These are phyloP conservation scores for Talaromyces funiculosus DNA, from an alignment of 2,329 filamentous ascomycete genomes.

Conservation along the genomic window DNA sequence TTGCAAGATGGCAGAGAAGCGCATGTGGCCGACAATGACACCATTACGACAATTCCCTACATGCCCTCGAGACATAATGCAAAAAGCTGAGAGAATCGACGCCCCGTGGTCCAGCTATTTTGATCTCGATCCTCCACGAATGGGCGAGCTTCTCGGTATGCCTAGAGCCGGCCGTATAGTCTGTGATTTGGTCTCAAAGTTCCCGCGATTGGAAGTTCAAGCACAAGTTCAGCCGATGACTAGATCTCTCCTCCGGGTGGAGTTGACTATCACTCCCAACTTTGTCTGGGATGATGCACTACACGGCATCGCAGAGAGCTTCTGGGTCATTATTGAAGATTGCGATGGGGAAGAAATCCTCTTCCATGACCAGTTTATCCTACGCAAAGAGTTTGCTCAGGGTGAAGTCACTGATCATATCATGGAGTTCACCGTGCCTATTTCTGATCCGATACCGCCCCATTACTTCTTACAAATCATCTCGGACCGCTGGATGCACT, in stretches of 20 bases:
- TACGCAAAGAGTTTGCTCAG: constrained; percentile 81
- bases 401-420: constrained; percentile 87
- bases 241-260: constrained; percentile 82
- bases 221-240: constrained; percentile 94
- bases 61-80: constrained; percentile 77
- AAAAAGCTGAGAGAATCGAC: constrained; percentile 91
- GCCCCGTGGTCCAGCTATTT: constrained; percentile 93
- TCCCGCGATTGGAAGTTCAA: constrained; percentile 86
- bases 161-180: constrained; percentile 82
- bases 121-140: constrained; percentile 89
- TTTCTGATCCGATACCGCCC: constrained; percentile 95
- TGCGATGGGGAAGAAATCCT: constrained; percentile 95
- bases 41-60: constrained; percentile 83
- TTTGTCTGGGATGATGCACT: constrained; percentile 92
- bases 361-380: constrained; percentile 88
- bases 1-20: constrained; percentile 98
- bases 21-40: constrained; percentile 99
- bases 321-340: constrained; percentile 97
- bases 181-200: constrained; percentile 81
- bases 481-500: constrained; percentile 97
- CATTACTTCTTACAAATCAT: constrained; percentile 97
- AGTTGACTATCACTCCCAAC: constrained; percentile 85
- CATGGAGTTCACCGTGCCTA: constrained; percentile 92
- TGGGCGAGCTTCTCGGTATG: constrained; percentile 90
- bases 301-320: constrained; percentile 82